Percentiles rank a stretch among this genome's conserved stretches.
Evolutionary conservation across 208 protist genomes (phyloP).

Genomic region (Acanthamoeba healyi): DNA sequence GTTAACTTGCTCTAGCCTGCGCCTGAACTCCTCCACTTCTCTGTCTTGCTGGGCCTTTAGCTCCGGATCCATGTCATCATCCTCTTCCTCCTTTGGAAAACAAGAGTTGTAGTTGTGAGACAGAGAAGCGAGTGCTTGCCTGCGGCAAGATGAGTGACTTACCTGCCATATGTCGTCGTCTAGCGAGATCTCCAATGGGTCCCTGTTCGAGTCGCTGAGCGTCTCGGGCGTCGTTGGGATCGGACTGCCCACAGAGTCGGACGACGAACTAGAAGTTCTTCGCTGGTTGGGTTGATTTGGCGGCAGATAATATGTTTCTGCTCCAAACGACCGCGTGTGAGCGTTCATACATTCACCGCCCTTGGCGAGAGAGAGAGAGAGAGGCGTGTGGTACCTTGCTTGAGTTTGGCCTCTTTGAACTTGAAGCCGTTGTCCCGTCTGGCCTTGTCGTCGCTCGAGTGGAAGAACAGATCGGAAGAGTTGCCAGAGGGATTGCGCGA

Average conservation of each 20-base stretch:
- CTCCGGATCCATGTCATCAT: slow-evolving; percentile 68
- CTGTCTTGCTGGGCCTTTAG: slow-evolving; percentile 63
- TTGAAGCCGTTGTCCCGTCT: not conserved
- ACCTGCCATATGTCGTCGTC: slow-evolving; percentile 42
- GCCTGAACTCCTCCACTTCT: slow-evolving; percentile 73
- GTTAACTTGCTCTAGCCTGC: slow-evolving; percentile 41
- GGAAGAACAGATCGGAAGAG: slow-evolving; percentile 5
- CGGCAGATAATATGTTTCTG: not conserved
- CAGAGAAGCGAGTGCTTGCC: too few relatives aligned
- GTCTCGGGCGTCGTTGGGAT: not conserved
- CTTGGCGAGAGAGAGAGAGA: not conserved
- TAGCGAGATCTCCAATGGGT: slow-evolving; percentile 8
- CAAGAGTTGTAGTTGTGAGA: too few relatives aligned
- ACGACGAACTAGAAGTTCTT: not conserved
- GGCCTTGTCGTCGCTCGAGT: not conserved
- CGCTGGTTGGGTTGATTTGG: not conserved
- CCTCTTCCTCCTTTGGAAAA: not conserved
- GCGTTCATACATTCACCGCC: not conserved
- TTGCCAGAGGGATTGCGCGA: not conserved
- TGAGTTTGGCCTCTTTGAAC: not conserved
- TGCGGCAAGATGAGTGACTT: too few relatives aligned
- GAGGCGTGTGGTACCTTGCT: not conserved
- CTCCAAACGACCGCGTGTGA: not conserved
- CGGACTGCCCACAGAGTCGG: not conserved
- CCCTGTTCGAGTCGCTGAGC: not conserved